Conservation (phyloP, 129 eudicot genomes). For the Mikania micrantha region DNA sequence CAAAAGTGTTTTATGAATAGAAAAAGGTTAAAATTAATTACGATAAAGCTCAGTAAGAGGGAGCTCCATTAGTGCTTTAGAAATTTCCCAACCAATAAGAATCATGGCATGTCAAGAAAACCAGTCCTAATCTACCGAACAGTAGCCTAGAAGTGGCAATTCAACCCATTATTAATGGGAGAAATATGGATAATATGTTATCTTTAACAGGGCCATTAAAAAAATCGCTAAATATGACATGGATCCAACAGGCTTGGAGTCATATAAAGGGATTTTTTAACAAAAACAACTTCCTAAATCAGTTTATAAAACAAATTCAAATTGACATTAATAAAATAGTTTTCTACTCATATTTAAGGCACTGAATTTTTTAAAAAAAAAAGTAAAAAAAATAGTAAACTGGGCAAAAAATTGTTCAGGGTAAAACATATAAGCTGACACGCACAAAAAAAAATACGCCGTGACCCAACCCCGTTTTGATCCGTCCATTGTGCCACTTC, state of each 20-base stretch:
- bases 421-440: neutral
- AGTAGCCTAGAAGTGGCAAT: neutral
- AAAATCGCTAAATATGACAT: neutral
- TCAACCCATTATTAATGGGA: neutral
- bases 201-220: neutral
- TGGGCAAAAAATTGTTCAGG: neutral
- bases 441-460: neutral
- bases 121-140: neutral
- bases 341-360: neutral
- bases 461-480: neutral
- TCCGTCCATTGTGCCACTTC: neutral
- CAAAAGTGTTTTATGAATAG: neutral
- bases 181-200: neutral
- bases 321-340: neutral
- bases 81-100: neutral
- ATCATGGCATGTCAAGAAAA: neutral
- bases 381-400: neutral
- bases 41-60: neutral
- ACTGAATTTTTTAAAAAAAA: neutral
- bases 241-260: neutral
- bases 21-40: constrained; percentile 4
- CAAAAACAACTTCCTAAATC: neutral
- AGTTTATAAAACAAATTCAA: neutral
- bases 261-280: neutral
- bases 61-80: neutral